A percentile compares a stretch with the other conserved stretches of the same genome.
Evolutionary conservation across 176 grass and related monocot genomes (phyloP).

Genomic region (Typha latifolia): DNA sequence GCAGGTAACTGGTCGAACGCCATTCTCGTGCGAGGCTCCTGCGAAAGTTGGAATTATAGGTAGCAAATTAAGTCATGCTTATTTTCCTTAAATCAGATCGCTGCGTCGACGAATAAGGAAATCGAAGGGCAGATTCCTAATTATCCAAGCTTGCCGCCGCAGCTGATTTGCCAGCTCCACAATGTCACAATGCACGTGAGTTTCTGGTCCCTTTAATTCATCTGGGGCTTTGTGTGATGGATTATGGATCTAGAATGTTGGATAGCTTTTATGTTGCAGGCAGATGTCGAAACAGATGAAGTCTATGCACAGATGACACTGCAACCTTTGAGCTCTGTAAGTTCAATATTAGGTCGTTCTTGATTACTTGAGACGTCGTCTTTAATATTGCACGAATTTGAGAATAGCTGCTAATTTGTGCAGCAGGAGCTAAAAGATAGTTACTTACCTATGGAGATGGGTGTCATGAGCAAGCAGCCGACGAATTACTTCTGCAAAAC

Average conservation of each 20-base stretch:
- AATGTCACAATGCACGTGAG: slow-evolving; percentile 15
- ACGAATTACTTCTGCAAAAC: slow-evolving; percentile 17
- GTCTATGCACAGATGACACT: slow-evolving; percentile 15
- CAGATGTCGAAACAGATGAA: slow-evolving; percentile 15
- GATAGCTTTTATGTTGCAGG: neutral
- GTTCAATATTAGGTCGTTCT: neutral
- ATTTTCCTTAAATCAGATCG: slow-evolving; percentile 6
- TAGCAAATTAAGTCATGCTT: neutral
- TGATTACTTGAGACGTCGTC: neutral
- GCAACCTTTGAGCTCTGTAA: slow-evolving; percentile 10
- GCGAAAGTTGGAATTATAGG: neutral
- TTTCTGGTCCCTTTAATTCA: neutral
- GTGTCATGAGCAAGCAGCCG: slow-evolving; percentile 6
- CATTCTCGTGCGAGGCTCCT: neutral
- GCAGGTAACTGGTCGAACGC: slow-evolving; percentile 32
- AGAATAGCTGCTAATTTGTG: neutral
- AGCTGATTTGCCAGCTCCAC: slow-evolving; percentile 10
- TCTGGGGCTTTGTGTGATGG: neutral
- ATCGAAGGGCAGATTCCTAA: neutral
- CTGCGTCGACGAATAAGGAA: slow-evolving; percentile 5
- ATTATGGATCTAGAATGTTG: neutral
- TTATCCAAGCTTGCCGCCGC: slow-evolving; percentile 6
- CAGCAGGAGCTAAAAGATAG: neutral
- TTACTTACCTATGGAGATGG: neutral
- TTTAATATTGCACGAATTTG: too few species aligned